Base-by-base conservation (phyloP, 2,329 filamentous ascomycete species). In the Aurifilum marmelostoma region DNA sequence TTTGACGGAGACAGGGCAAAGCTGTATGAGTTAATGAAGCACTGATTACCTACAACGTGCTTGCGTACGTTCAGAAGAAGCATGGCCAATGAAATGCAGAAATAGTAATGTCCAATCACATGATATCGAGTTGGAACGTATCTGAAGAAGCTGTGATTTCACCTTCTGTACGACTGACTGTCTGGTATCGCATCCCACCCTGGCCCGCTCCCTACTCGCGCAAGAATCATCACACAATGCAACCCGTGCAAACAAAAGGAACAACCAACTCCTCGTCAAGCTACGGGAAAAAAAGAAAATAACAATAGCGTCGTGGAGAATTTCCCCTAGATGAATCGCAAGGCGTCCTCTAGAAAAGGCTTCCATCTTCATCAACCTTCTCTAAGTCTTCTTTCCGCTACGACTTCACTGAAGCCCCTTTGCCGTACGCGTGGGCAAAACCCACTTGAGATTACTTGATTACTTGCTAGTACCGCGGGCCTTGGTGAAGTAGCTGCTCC, bases 401-500 rank as follows among this genome's bases (percentile, higher is more conserved):
- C n/a, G 37, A 34, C 34, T 54, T 24, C n/a, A 11, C 61, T 11
- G 41, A 43, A 29, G 37, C 59, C 37, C 32, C 37, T 18, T 64
- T 65, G 21, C 18, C 34, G 34, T 52, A 37, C 7, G 34, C 32
- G n/a, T 6, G 39, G 11, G 8, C 27, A 21, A 18, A 7, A 21
- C 41, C 29, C 54, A 47, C 29, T 43, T 66, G 62, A 11, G 56
- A 58, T 12, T 52, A 16, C 47, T n/a, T n/a, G 34, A 34, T 34
- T 34, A 34, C 8, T 58, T 65, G 52, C 63, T 76, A 73, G 79
- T 77, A 65, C 73, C 75, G 73, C 76, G 78, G 65, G 75, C 74
- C 75, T 79, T 79, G 74, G 77, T 76, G 60, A 79, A 75, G 73
- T 78, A 80, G 61, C 78, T 80, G 65, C 3, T 12, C 2, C 16